Evolutionary conservation across 441 rosid species (phyloP).

Genomic region (Arabidopsis lyrata): DNA sequence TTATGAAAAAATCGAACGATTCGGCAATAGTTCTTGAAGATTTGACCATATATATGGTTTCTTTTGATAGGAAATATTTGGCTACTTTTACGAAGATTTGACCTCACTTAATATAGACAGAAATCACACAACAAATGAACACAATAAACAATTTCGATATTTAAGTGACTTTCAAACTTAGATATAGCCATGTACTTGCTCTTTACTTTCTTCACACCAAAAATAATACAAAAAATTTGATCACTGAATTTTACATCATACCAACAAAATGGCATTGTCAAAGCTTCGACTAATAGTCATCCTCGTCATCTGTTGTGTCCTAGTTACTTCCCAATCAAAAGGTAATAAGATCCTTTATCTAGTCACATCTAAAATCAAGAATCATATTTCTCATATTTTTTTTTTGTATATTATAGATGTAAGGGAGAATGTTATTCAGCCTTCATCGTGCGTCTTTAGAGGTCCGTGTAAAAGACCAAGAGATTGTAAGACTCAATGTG

Average conservation of each 20-base stretch:
- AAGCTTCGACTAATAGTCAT: constrained; percentile 22
- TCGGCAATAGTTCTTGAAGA: background rate
- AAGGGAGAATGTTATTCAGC: background rate
- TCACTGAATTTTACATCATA: background rate
- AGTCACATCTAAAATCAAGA: background rate
- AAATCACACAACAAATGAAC: background rate
- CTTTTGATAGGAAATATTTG: constrained; percentile 2
- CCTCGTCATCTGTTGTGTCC: constrained; percentile 17
- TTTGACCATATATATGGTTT: background rate
- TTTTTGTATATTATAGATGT: constrained; percentile 2
- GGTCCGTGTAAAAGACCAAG: constrained; percentile 6
- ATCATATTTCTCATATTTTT: background rate
- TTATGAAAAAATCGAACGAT: too few relatives aligned
- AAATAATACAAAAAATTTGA: background rate
- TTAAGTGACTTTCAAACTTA: background rate
- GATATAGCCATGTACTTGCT: background rate
- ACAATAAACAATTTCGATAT: background rate
- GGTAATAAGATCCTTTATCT: background rate
- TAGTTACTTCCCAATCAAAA: constrained; percentile 18
- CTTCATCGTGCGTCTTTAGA: background rate
- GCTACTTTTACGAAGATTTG: constrained; percentile 3
- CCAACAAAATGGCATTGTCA: constrained; percentile 37
- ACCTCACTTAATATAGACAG: background rate
- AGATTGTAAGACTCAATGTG: constrained; percentile 37
- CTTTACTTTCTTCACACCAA: background rate